phyloP scores from a whole-genome alignment of 768 basidiomycete genomes.

The Antrodiella citrinella region DNA sequence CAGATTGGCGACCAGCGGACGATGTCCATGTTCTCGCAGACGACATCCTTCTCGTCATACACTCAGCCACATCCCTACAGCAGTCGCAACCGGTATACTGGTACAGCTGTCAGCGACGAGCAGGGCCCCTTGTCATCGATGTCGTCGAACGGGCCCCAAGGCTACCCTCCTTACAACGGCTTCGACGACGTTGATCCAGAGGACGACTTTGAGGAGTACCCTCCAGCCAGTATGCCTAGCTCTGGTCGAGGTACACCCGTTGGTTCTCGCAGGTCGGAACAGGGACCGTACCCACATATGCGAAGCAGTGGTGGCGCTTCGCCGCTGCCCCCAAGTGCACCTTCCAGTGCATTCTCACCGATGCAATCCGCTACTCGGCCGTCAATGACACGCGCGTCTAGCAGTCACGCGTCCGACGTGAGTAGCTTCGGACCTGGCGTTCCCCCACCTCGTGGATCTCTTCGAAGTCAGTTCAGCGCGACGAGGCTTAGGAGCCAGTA shows the following conservation, averaged over 20 bases:
- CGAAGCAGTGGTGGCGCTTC: slow-evolving; percentile 10
- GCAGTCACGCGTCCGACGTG: slow-evolving; percentile 39
- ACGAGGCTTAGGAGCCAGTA: slow-evolving; percentile 48
- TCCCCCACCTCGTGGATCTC: slow-evolving; percentile 30
- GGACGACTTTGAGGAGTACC: slow-evolving; percentile 74
- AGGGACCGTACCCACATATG: slow-evolving; percentile 12
- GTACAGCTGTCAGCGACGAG: slow-evolving; percentile 15
- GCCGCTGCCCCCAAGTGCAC: slow-evolving; percentile 7
- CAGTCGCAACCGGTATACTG: slow-evolving; percentile 16
- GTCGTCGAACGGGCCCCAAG: slow-evolving; percentile 33
- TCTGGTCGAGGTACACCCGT: slow-evolving; percentile 75
- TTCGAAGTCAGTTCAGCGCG: slow-evolving; percentile 68
- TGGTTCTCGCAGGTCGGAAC: slow-evolving; percentile 37
- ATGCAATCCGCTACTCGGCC: slow-evolving; percentile 28
- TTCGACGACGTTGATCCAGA: slow-evolving; percentile 71
- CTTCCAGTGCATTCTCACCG: slow-evolving; percentile 27
- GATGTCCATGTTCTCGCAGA: slow-evolving; percentile 19
- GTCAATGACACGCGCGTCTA: slow-evolving; percentile 37
- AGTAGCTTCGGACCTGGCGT: slow-evolving; percentile 27
- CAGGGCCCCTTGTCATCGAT: slow-evolving; percentile 11
- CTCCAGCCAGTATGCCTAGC: slow-evolving; percentile 33
- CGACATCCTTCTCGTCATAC: slow-evolving; percentile 19
- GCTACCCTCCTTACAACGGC: slow-evolving; percentile 55
- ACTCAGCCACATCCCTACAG: slow-evolving; percentile 7
- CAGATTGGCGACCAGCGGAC: slow-evolving; percentile 12